These are phyloP conservation scores for Penicillium chermesinum DNA, from an alignment of 495 filamentous ascomycete genomes.

Conservation along the genomic window DNA sequence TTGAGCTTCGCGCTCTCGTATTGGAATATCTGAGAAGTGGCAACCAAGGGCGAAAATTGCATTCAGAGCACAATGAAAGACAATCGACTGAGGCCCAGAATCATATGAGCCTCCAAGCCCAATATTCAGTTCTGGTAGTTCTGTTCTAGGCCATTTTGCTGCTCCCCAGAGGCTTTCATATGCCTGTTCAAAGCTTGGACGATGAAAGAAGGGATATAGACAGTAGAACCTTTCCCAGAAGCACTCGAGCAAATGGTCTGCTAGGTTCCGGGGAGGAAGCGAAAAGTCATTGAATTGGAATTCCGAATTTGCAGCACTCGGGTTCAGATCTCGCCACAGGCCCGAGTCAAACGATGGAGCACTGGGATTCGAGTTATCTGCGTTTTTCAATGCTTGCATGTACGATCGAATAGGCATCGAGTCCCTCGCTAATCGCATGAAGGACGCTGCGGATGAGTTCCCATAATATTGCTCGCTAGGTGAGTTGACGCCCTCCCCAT, in stretches of 20 bases:
- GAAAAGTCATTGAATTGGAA: constrained; percentile 28
- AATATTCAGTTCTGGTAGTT: constrained; percentile 26
- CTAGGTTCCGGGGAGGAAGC: constrained; percentile 38
- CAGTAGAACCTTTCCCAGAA: constrained; percentile 40
- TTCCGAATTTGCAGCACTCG: constrained; percentile 4
- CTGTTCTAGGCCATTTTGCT: constrained; percentile 15
- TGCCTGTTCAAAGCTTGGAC: constrained; percentile 36
- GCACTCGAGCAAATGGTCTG: constrained; percentile 39
- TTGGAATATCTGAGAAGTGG: constrained; percentile 39
- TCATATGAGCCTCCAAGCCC: constrained; percentile 39
- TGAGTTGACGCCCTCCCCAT: constrained; percentile 20
- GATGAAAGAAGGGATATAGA: constrained; percentile 44
- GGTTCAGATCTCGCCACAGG: constrained; percentile 20
- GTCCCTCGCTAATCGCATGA: constrained; percentile 36
- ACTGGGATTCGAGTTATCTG: constrained; percentile 3
- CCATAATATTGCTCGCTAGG: constrained; percentile 36
- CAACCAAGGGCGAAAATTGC: constrained; percentile 41
- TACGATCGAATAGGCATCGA: constrained; percentile 20
- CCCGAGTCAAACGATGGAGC: constrained; percentile 10
- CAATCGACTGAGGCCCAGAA: constrained; percentile 32
- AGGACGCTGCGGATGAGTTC: constrained; percentile 38
- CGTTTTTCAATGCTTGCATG: constrained; percentile 10
- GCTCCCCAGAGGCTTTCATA: constrained; percentile 41
- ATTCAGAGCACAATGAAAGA: constrained; percentile 44
- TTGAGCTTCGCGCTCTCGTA: constrained; percentile 29